These are phyloP conservation scores for Plasmodium gonderi DNA, from an alignment of 169 alveolate species.

Conservation along the genomic window DNA sequence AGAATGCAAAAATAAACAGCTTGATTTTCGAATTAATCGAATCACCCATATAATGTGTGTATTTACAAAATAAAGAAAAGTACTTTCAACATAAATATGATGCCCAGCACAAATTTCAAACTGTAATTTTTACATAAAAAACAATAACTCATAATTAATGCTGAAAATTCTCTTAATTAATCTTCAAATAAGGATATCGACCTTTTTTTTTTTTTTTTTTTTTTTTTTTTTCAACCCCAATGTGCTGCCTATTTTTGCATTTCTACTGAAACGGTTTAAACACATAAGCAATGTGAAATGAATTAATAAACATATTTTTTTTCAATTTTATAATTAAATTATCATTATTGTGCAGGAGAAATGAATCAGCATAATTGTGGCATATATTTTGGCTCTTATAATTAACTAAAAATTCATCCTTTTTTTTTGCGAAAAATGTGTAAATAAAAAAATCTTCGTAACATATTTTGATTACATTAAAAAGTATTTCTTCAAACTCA, in stretches of 20 bases:
- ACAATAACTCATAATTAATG: not conserved
- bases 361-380: not conserved
- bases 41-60: not conserved
- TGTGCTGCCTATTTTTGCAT: not conserved
- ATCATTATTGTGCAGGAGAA: constrained; percentile 3
- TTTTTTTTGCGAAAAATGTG: constrained; percentile 21
- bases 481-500: constrained; percentile 44
- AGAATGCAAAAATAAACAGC: not conserved
- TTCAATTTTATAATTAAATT: constrained; percentile 29
- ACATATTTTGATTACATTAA: constrained; percentile 31
- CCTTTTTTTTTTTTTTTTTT: not conserved
- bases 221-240: no score
- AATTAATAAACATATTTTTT: constrained; percentile 47
- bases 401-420: not conserved
- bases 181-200: not conserved
- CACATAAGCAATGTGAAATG: constrained; percentile 29
- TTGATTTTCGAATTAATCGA: not conserved
- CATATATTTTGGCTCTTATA: not conserved
- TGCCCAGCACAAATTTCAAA: not conserved
- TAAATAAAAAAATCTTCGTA: constrained; percentile 53
- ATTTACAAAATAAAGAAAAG: not conserved
- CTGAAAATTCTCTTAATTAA: not conserved
- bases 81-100: not conserved
- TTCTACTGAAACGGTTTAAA: not conserved
- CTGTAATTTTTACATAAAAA: no score